phyloP scores from a whole-genome alignment of 495 filamentous ascomycete species.

The Aspergillus sparsus region DNA sequence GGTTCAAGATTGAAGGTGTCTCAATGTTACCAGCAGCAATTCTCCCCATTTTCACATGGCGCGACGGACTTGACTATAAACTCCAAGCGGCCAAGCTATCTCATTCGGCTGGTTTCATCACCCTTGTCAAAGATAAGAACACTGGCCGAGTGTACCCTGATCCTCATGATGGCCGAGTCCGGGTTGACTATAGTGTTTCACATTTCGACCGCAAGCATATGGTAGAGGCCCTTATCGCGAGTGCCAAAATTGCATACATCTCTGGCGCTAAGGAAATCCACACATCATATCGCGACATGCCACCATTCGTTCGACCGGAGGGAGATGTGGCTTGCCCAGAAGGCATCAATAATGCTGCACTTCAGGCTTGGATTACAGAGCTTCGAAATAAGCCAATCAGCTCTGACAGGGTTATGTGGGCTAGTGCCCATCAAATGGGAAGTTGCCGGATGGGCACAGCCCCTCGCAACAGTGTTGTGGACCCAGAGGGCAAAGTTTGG shows the following conservation, averaged over 20 bases:
- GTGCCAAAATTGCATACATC: slow-evolving; percentile 75
- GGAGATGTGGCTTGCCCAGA: slow-evolving; percentile 34
- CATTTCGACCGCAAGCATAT: slow-evolving; percentile 68
- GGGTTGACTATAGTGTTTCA: slow-evolving; percentile 68
- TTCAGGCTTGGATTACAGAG: slow-evolving; percentile 67
- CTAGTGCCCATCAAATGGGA: slow-evolving; percentile 89
- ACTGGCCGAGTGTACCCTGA: slow-evolving; percentile 75
- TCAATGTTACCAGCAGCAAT: slow-evolving; percentile 64
- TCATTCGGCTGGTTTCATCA: slow-evolving; percentile 67
- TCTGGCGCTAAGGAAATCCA: slow-evolving; percentile 78
- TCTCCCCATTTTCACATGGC: slow-evolving; percentile 63
- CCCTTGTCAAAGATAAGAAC: slow-evolving; percentile 70
- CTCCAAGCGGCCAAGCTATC: slow-evolving; percentile 58
- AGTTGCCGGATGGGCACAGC: slow-evolving; percentile 74
- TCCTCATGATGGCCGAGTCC: slow-evolving; percentile 60
- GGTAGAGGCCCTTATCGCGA: slow-evolving; percentile 67
- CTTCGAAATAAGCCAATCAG: slow-evolving; percentile 57
- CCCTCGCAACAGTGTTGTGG: slow-evolving; percentile 68
- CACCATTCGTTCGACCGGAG: slow-evolving; percentile 63
- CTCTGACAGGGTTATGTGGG: slow-evolving; percentile 50
- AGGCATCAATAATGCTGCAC: slow-evolving; percentile 65
- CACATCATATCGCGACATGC: slow-evolving; percentile 56
- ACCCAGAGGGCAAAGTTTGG: slow-evolving; percentile 75
- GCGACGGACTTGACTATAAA: slow-evolving; percentile 67
- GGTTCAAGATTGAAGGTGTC: slow-evolving; percentile 75